Evolutionary conservation across 352 stramenopile genomes (phyloP).

Genomic region (Thraustotheca clavata): DNA sequence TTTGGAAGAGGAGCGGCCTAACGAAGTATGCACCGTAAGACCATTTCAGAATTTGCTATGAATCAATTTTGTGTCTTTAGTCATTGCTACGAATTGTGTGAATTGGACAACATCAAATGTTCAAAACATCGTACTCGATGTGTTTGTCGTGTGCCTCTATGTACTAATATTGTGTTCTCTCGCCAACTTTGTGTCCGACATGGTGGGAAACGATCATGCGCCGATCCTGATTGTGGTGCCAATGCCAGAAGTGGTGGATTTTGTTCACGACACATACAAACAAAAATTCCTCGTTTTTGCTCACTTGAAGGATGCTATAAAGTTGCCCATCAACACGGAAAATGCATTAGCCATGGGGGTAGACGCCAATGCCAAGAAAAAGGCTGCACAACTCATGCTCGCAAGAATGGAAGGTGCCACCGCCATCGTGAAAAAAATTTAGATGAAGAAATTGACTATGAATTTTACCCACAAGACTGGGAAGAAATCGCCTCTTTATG

Average conservation of each 20-base stretch:
- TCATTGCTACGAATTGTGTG: conserved; percentile 66
- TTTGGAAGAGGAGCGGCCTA: too few species aligned
- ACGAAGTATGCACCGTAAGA: too few species aligned
- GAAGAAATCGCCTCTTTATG: too few species aligned
- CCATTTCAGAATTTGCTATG: too few species aligned
- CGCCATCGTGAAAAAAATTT: too few species aligned
- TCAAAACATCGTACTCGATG: neutral
- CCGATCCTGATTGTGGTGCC: neutral
- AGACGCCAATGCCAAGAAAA: conserved; percentile 3
- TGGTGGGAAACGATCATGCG: conserved; percentile 1
- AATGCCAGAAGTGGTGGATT: neutral
- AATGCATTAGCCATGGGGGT: conserved; percentile 11
- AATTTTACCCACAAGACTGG: too few species aligned
- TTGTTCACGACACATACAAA: neutral
- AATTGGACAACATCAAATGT: conserved; percentile 62
- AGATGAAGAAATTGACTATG: too few species aligned
- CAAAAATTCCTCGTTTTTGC: neutral
- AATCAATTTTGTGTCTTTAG: too few species aligned
- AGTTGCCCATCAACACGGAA: neutral
- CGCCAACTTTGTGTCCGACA: conserved; percentile 11
- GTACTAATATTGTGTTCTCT: conserved; percentile 5
- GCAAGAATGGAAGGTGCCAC: neutral
- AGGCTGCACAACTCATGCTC: neutral
- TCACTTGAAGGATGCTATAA: neutral
- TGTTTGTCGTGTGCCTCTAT: neutral